These are phyloP conservation scores for Sporothrix mexicana DNA, from an alignment of 2,329 filamentous ascomycete species.

Conservation along the genomic window DNA sequence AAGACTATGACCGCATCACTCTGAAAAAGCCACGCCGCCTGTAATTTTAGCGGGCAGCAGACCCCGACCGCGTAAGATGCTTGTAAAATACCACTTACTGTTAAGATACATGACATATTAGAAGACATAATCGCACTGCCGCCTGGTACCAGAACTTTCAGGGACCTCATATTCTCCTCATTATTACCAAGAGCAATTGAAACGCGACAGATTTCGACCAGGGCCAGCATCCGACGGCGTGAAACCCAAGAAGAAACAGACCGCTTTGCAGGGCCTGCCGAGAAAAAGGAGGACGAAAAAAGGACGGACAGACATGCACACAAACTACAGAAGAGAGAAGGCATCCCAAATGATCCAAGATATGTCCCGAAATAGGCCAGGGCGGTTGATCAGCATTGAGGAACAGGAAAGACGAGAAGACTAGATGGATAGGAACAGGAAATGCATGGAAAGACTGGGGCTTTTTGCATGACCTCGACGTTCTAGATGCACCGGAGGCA, in stretches of 20 bases:
- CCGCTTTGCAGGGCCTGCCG: neutral
- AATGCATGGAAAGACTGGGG: neutral
- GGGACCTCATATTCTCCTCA: neutral
- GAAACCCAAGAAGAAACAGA: conserved; percentile 24
- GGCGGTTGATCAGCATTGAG: neutral
- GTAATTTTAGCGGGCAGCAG: too few species aligned
- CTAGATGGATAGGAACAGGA: neutral
- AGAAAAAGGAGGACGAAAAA: too few species aligned
- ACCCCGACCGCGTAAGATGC: too few species aligned
- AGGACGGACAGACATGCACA: neutral
- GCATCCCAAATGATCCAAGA: neutral
- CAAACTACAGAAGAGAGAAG: neutral
- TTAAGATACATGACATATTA: too few species aligned
- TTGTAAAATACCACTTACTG: too few species aligned
- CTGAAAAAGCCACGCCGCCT: too few species aligned
- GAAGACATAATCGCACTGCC: neutral
- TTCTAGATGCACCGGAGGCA: conserved; percentile 24
- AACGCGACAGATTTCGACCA: conserved; percentile 21
- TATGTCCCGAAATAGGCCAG: conserved; percentile 20
- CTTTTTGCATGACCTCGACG: neutral
- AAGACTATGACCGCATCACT: neutral
- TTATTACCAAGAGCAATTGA: conserved; percentile 14
- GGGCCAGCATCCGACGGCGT: conserved; percentile 3
- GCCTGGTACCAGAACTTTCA: too few species aligned
- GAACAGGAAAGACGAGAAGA: neutral